A percentile compares a stretch with the other conserved stretches of the same genome.
Evolutionary conservation across 2,329 filamentous ascomycete genomes (phyloP).

Genomic region (Nannizzia gypsea): DNA sequence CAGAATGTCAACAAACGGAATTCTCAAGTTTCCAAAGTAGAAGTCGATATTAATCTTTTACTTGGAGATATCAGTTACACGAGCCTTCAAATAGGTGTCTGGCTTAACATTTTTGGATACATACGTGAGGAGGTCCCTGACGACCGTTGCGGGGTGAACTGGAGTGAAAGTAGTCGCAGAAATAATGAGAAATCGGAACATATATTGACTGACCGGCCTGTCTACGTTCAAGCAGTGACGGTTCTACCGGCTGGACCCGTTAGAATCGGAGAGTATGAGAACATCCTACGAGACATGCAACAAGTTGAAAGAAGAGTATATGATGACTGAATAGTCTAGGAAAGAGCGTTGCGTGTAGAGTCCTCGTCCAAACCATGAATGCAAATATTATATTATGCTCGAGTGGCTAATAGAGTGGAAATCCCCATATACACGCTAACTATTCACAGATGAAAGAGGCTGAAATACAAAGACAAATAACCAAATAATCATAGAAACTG

Average conservation of each 20-base stretch:
- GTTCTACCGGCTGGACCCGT: constrained; percentile 67
- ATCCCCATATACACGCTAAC: not conserved
- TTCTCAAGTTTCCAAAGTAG: constrained; percentile 24
- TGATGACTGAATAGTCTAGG: constrained; percentile 35
- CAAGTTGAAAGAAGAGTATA: constrained; percentile 24
- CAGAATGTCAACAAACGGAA: no score
- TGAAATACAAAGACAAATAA: not conserved
- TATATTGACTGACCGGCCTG: constrained; percentile 11
- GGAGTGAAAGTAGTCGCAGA: not conserved
- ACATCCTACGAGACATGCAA: constrained; percentile 36
- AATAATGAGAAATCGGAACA: not conserved
- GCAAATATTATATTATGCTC: not conserved
- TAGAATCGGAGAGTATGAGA: constrained; percentile 60
- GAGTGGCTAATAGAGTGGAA: not conserved
- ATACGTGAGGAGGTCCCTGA: constrained; percentile 33
- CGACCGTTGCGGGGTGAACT: not conserved
- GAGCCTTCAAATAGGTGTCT: constrained; percentile 61
- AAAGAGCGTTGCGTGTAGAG: not conserved
- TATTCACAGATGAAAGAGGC: not conserved
- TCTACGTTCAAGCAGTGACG: constrained; percentile 58
- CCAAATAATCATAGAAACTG: not conserved
- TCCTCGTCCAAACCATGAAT: not conserved
- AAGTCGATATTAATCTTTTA: constrained; percentile 64
- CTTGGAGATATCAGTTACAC: constrained; percentile 53
- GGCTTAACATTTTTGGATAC: constrained; percentile 84